Percentiles rank a stretch among this genome's conserved stretches.
Conservation (phyloP, 2,329 filamentous ascomycete genomes). For the Cytospora schulzeri region DNA sequence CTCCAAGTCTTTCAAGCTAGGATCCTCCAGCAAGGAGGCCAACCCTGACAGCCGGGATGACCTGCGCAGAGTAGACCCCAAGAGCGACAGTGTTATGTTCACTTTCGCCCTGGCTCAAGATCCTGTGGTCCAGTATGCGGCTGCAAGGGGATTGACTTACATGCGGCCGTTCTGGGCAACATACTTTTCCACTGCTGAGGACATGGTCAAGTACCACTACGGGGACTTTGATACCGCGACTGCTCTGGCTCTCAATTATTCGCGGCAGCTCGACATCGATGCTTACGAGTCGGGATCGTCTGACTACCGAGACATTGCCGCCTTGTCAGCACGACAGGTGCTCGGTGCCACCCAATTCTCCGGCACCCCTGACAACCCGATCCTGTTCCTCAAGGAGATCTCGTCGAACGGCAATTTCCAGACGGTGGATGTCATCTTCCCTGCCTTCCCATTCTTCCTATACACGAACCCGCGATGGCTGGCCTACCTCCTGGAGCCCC, state of each 20-base stretch:
- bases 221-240: conserved; percentile 68
- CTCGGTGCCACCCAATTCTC: conserved; percentile 78
- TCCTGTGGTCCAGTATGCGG: conserved; percentile 77
- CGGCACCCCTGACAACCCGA: conserved; percentile 68
- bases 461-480: conserved; percentile 84
- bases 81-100: conserved; percentile 65
- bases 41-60: conserved; percentile 2
- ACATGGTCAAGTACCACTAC: conserved; percentile 76
- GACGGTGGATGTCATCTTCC: conserved; percentile 87
- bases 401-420: conserved; percentile 84
- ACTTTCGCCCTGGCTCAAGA: conserved; percentile 78
- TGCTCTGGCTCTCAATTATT: conserved; percentile 71
- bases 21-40: conserved; percentile 32
- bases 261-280: conserved; percentile 68
- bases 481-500: conserved; percentile 75
- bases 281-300: conserved; percentile 73
- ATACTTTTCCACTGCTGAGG: conserved; percentile 65
- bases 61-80: conserved; percentile 12
- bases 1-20: conserved; percentile 62
- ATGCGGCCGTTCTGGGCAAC: conserved; percentile 82
- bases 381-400: conserved; percentile 84
- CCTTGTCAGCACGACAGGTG: conserved; percentile 77
- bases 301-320: conserved; percentile 76
- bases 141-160: conserved; percentile 71
- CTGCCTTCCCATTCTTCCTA: conserved; percentile 81